phyloP scores from a whole-genome alignment of 306 rosid genomes.

The Senna tora region DNA sequence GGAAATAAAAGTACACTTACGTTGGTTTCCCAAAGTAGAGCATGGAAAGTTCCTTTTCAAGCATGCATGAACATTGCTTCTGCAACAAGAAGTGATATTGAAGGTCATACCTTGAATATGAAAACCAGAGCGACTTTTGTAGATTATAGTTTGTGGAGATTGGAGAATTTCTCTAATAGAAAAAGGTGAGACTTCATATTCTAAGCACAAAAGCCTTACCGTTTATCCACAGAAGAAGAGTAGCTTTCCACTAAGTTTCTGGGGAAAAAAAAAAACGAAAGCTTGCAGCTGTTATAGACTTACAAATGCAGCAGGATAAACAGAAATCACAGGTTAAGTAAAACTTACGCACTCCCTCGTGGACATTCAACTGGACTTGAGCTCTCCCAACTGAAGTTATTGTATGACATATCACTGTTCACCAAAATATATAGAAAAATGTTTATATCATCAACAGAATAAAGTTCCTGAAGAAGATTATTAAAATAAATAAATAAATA shows the following conservation, averaged over 20 bases:
- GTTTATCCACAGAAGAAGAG: constrained; percentile 56
- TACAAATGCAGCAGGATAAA: constrained; percentile 2
- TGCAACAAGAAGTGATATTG: constrained; percentile 37
- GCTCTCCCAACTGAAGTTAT: constrained; percentile 78
- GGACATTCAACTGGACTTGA: constrained; percentile 73
- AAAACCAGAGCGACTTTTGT: constrained; percentile 13
- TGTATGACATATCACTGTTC: constrained; percentile 82
- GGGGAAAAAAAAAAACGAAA: constrained; percentile 43
- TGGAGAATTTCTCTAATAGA: constrained; percentile 12
- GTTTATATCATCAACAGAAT: constrained; percentile 26
- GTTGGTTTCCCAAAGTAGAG: constrained; percentile 34
- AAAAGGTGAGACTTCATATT: constrained; percentile 29
- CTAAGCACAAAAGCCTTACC: constrained; percentile 54
- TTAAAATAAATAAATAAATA: neutral
- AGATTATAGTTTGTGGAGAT: constrained; percentile 27
- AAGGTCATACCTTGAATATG: constrained; percentile 26
- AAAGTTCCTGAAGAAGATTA: constrained; percentile 14
- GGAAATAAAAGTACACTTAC: constrained; percentile 49
- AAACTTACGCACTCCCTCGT: constrained; percentile 77
- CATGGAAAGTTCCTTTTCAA: constrained; percentile 77
- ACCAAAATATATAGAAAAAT: constrained; percentile 37
- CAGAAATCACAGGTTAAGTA: constrained; percentile 15
- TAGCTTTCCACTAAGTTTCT: constrained; percentile 89
- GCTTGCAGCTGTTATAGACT: constrained; percentile 14
- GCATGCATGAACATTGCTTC: constrained; percentile 62